Conservation (phyloP, 805 yeast species). For the Dipodascopsis tothii region DNA sequence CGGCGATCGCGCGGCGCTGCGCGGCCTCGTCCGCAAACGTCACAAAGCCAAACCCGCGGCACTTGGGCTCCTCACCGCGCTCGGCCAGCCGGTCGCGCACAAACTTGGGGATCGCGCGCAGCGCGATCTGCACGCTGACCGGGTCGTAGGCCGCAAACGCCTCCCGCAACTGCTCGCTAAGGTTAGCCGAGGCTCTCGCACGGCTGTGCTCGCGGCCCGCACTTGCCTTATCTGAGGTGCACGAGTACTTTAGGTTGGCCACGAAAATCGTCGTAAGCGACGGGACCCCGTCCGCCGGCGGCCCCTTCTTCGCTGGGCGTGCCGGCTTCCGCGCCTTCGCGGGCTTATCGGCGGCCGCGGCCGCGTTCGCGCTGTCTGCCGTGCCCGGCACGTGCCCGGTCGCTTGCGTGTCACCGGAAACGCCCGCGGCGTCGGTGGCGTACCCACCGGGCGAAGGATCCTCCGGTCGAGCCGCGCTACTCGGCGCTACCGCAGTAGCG, state of each 20-base stretch:
- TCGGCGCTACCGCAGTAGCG: too few species aligned
- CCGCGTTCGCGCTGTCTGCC: too few species aligned
- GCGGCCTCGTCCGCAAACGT: slow-evolving; percentile 52
- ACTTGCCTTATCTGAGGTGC: slow-evolving; percentile 31
- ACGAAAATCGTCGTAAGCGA: slow-evolving; percentile 56
- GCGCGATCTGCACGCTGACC: slow-evolving; percentile 53
- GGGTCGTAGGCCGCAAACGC: slow-evolving; percentile 39
- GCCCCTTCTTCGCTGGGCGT: slow-evolving; percentile 20
- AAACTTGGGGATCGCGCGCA: slow-evolving; percentile 40
- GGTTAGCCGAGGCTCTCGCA: too few species aligned
- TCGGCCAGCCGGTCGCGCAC: slow-evolving; percentile 40
- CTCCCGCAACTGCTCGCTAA: slow-evolving; percentile 23
- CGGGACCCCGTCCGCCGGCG: slow-evolving; percentile 44
- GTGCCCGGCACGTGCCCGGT: too few species aligned
- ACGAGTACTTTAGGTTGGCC: slow-evolving; percentile 47
- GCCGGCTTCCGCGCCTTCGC: too few species aligned
- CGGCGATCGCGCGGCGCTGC: slow-evolving; percentile 64
- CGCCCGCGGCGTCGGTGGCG: too few species aligned
- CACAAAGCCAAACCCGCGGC: slow-evolving; percentile 56
- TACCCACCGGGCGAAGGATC: too few species aligned
- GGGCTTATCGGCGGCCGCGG: too few species aligned
- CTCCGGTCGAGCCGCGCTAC: too few species aligned
- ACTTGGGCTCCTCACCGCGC: slow-evolving; percentile 42
- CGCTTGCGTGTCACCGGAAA: too few species aligned
- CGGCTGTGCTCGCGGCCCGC: too few species aligned